phyloP scores from a whole-genome alignment of 192 early-diverging fungal genomes.

The Entomortierella beljakovae region DNA sequence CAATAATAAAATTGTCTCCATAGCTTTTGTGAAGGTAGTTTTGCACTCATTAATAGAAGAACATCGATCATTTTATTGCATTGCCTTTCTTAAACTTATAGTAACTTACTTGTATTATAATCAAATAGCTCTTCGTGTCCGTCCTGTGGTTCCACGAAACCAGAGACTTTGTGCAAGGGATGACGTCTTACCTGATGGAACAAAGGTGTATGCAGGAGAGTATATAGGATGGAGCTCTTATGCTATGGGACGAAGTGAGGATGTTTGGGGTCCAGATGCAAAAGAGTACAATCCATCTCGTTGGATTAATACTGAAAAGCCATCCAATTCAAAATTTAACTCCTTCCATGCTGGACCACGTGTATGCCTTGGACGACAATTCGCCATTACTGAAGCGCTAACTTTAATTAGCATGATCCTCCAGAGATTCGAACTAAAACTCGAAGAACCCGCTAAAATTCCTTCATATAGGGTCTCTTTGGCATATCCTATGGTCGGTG shows the following conservation, averaged over 20 bases:
- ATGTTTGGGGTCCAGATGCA: constrained; percentile 76
- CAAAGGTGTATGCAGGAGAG: constrained; percentile 62
- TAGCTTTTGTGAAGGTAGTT: neutral
- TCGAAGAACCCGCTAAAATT: neutral
- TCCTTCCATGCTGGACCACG: constrained; percentile 2
- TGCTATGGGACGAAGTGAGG: constrained; percentile 62
- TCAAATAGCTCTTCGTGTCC: constrained; percentile 20
- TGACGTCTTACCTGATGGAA: constrained; percentile 72
- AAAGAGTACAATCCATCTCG: constrained; percentile 72
- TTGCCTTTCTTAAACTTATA: neutral
- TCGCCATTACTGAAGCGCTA: constrained; percentile 46
- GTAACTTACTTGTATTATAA: neutral
- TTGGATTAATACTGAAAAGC: constrained; percentile 59
- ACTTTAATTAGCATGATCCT: constrained; percentile 17
- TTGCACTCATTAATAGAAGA: neutral
- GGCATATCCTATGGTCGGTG: neutral
- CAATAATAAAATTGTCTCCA: neutral
- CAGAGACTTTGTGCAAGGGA: constrained; percentile 64
- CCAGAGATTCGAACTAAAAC: neutral
- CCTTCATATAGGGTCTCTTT: neutral
- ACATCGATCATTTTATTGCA: neutral
- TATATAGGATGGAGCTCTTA: constrained; percentile 61
- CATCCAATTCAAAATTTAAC: neutral
- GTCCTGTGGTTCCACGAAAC: constrained; percentile 48
- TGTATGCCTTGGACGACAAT: constrained; percentile 26